Evolutionary conservation across 2,329 filamentous ascomycete genomes (phyloP).

Genomic region (Curvularia spicifera): DNA sequence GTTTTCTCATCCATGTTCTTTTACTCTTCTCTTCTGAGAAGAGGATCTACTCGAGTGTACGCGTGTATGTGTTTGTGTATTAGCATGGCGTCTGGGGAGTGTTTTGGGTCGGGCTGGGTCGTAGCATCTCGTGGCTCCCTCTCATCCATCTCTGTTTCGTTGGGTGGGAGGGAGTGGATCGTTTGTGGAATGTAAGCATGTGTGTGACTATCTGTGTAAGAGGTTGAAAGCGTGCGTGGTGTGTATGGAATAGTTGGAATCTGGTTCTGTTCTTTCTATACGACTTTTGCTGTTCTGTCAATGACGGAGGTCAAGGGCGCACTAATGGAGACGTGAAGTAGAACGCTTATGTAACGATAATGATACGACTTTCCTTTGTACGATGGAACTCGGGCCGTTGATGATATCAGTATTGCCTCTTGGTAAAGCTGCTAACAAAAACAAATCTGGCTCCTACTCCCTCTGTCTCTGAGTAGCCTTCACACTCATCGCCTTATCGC

Average conservation of each 20-base stretch:
- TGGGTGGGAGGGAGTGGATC: not conserved
- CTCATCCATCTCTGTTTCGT: not conserved
- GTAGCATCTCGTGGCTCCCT: not conserved
- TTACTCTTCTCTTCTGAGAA: not conserved
- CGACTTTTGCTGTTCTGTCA: not conserved
- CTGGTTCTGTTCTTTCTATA: not conserved
- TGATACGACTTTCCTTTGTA: not conserved
- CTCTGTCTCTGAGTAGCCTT: not conserved
- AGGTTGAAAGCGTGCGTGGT: not conserved
- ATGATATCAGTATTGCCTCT: not conserved
- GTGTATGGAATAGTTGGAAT: not conserved
- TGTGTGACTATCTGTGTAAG: not conserved
- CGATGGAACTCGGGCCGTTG: not conserved
- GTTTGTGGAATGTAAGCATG: not conserved
- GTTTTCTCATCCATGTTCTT: not conserved
- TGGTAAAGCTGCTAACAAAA: not conserved
- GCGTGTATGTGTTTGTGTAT: slow-evolving; percentile 8
- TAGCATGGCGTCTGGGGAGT: slow-evolving; percentile 26
- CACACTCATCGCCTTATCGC: not conserved
- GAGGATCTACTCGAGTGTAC: not conserved
- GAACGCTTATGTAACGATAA: not conserved
- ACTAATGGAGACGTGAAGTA: not conserved
- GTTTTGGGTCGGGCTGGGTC: not conserved
- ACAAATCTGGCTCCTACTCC: not conserved
- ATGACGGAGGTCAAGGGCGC: not conserved